phyloP scores from a whole-genome alignment of 345 rosid genomes.

The Streptanthus diversifolius region DNA sequence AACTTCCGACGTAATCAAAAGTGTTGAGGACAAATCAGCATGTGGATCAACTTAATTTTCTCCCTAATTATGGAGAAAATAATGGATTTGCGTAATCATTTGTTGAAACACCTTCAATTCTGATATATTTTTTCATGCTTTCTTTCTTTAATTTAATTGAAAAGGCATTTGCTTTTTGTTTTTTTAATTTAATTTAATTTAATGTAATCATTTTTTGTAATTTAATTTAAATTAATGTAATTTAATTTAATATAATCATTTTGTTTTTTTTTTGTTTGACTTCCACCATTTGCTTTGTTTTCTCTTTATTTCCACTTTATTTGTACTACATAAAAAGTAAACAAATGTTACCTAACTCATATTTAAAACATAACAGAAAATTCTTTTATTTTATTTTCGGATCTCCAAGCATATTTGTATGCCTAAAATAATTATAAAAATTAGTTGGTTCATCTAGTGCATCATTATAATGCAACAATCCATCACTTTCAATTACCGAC shows the following conservation, averaged over 20 bases:
- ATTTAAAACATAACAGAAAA: background rate
- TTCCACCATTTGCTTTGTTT: background rate
- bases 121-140: background rate
- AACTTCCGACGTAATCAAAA: background rate
- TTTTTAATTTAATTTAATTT: too few species aligned
- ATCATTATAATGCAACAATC: constrained; percentile 7
- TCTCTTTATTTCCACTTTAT: background rate
- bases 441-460: background rate
- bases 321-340: constrained; percentile 5
- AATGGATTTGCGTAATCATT: constrained; percentile 6
- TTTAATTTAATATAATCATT: too few species aligned
- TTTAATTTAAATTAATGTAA: too few species aligned
- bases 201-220: too few species aligned
- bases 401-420: background rate
- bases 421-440: background rate
- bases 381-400: background rate
- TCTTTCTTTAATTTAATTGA: background rate
- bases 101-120: background rate
- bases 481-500: constrained; percentile 23
- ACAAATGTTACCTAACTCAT: constrained; percentile 18
- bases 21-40: constrained; percentile 24
- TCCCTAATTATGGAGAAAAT: constrained; percentile 20
- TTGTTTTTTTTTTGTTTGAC: background rate
- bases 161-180: background rate
- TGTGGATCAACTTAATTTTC: constrained; percentile 1